Conservation (phyloP, 768 basidiomycete genomes). For the Trametes coccinea region DNA sequence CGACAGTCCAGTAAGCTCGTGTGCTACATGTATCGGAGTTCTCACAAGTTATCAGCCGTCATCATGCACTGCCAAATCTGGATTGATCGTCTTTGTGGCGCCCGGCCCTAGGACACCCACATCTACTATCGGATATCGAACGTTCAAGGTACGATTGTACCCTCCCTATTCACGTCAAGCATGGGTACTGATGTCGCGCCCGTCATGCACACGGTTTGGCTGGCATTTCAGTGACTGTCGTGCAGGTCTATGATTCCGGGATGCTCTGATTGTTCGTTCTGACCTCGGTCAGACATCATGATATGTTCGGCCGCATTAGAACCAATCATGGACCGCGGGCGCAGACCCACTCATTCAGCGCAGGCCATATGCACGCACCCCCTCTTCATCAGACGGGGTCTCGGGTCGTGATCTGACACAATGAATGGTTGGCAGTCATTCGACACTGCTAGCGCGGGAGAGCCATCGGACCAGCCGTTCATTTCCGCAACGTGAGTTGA, state of each 20-base stretch:
- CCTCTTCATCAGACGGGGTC: background rate
- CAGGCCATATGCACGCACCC: background rate
- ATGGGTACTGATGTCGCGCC: background rate
- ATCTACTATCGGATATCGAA: background rate
- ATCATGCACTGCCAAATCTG: slow-evolving; percentile 1
- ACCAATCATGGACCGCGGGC: slow-evolving; percentile 5
- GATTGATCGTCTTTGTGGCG: slow-evolving; percentile 19
- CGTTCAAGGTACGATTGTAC: slow-evolving; percentile 1
- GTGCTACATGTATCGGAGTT: background rate
- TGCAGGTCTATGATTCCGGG: slow-evolving; percentile 2
- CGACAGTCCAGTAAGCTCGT: background rate
- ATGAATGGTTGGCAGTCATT: background rate
- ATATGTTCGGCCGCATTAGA: slow-evolving; percentile 12
- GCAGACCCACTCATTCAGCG: background rate
- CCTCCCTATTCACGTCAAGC: background rate
- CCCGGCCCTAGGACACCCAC: background rate
- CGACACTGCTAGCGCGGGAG: background rate
- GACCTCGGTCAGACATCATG: slow-evolving; percentile 13
- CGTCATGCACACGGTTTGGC: background rate
- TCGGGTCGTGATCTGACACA: slow-evolving; percentile 8
- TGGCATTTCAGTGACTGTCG: slow-evolving; percentile 10
- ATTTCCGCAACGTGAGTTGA: slow-evolving; percentile 11
- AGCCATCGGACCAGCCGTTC: background rate
- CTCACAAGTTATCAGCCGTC: background rate
- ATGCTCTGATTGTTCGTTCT: slow-evolving; percentile 14